These are phyloP conservation scores for Jackrogersella minutella DNA, from an alignment of 495 filamentous ascomycete genomes.

Conservation along the genomic window DNA sequence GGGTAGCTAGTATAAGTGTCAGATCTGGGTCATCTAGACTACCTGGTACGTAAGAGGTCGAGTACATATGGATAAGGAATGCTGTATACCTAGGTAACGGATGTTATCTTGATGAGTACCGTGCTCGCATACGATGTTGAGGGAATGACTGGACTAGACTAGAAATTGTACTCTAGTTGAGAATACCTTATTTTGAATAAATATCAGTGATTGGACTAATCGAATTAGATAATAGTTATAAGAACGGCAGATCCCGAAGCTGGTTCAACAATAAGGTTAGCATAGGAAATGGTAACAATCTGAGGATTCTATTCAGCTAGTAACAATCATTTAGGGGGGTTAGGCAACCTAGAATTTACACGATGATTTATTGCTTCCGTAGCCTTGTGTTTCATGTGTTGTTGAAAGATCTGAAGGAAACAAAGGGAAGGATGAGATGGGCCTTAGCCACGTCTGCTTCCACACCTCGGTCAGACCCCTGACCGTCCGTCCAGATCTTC, in stretches of 20 bases:
- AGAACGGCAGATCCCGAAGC: conserved; percentile 4
- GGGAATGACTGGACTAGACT: conserved; percentile 4
- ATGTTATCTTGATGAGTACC: conserved; percentile 14
- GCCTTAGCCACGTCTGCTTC: conserved; percentile 26
- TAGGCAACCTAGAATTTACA: neutral
- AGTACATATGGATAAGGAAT: conserved; percentile 13
- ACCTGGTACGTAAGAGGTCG: conserved; percentile 14
- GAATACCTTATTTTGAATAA: conserved; percentile 1
- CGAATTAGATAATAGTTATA: neutral
- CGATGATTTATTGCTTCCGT: neutral
- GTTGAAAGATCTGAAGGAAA: conserved; percentile 14
- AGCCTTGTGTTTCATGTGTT: conserved; percentile 24
- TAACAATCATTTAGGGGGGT: neutral
- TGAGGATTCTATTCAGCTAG: neutral
- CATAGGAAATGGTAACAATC: neutral
- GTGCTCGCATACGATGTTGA: conserved; percentile 11
- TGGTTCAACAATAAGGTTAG: neutral
- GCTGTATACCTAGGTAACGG: conserved; percentile 7
- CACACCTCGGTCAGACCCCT: conserved; percentile 33
- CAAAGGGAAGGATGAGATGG: neutral
- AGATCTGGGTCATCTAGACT: conserved; percentile 23
- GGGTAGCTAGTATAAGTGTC: conserved; percentile 19
- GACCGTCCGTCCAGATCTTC: conserved; percentile 27
- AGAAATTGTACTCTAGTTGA: conserved; percentile 12
- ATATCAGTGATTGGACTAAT: conserved; percentile 21